These are phyloP conservation scores for Hordeum pubiflorum DNA, from an alignment of 202 grass and related monocot species.

Conservation along the genomic window DNA sequence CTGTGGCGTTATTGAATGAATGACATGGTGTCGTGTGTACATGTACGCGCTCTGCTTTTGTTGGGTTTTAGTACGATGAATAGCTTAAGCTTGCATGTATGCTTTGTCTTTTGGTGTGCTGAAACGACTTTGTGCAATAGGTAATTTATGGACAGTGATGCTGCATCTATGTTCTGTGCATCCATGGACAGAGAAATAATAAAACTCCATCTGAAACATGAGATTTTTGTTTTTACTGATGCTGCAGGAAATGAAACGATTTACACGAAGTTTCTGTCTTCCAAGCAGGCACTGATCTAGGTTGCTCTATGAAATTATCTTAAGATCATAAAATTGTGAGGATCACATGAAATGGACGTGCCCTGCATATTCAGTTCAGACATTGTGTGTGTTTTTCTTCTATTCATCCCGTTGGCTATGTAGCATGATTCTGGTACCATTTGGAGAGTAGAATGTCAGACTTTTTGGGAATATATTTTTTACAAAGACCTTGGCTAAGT, in stretches of 20 bases:
- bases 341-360: neutral
- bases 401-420: neutral
- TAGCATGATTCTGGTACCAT: neutral
- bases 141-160: too few species aligned
- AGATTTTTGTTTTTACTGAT: neutral
- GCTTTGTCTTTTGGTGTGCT: neutral
- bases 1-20: neutral
- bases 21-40: neutral
- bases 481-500: neutral
- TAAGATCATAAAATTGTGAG: neutral
- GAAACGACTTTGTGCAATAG: neutral
- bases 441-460: neutral
- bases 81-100: neutral
- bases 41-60: neutral
- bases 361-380: neutral
- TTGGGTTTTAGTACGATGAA: neutral
- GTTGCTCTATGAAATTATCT: neutral
- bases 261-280: neutral
- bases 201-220: neutral
- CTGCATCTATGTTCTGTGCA: neutral
- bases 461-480: neutral
- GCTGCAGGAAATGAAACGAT: neutral
- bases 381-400: neutral
- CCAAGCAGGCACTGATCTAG: too few species aligned
- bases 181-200: neutral